Conservation (phyloP, 2,329 filamentous ascomycete species). For the Penicillium glabrum region DNA sequence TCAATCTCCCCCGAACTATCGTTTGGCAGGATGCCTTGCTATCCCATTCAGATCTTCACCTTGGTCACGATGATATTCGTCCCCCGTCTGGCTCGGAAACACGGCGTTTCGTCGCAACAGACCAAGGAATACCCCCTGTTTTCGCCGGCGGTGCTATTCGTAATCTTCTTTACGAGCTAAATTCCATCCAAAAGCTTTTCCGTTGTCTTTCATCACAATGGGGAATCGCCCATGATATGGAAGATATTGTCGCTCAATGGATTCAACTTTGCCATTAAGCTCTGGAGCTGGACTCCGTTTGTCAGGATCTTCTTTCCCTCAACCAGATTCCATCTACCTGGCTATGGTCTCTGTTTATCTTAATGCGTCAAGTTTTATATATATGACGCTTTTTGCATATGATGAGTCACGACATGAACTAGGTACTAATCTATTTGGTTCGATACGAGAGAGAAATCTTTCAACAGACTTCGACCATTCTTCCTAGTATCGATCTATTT, state of each 20-base stretch:
- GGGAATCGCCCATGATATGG: constrained; percentile 49
- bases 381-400: background rate
- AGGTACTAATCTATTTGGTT: background rate
- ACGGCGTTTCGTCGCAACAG: constrained; percentile 34
- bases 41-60: constrained; percentile 29
- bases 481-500: no score
- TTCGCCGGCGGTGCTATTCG: constrained; percentile 28
- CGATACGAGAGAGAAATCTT: background rate
- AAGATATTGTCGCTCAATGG: constrained; percentile 45
- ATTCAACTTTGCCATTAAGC: constrained; percentile 43
- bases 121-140: constrained; percentile 22
- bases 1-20: constrained; percentile 40
- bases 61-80: constrained; percentile 24
- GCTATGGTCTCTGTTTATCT: background rate
- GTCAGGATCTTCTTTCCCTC: background rate
- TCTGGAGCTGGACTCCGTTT: background rate
- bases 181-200: constrained; percentile 50
- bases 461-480: background rate
- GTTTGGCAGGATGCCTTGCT: constrained; percentile 45
- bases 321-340: background rate
- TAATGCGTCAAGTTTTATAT: background rate
- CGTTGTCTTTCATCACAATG: constrained; percentile 46
- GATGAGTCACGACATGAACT: background rate
- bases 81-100: constrained; percentile 36
- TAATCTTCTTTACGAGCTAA: constrained; percentile 49